These are phyloP conservation scores for Aechmea fasciata DNA, from an alignment of 176 grass and related monocot species.

Conservation along the genomic window DNA sequence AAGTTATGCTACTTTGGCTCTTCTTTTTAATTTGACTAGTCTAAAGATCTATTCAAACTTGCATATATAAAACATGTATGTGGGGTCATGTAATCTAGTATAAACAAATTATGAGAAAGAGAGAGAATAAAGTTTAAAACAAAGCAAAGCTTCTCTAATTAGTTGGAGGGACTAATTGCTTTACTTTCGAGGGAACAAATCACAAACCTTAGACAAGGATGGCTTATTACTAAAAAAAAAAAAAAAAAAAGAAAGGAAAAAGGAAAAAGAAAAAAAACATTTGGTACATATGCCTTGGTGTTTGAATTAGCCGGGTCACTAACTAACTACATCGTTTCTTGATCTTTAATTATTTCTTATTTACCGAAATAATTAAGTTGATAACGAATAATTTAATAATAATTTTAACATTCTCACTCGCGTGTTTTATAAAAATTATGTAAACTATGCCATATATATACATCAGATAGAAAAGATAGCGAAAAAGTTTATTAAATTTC, in stretches of 20 bases:
- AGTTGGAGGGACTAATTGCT: not conserved
- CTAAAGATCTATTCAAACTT: not conserved
- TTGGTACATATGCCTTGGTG: not conserved
- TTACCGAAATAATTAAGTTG: not conserved
- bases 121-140: not conserved
- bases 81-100: no score
- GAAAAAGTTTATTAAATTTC: no score
- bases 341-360: not conserved
- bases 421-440: no score
- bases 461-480: no score
- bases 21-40: conserved; percentile 1
- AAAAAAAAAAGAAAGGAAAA: not conserved
- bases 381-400: no score
- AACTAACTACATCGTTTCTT: not conserved
- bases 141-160: conserved; percentile 2
- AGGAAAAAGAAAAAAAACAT: not conserved
- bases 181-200: no score
- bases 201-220: no score
- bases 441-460: no score
- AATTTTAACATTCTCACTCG: no score
- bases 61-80: not conserved
- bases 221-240: not conserved
- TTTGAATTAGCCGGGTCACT: not conserved
- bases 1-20: not conserved
- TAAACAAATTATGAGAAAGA: not conserved